A percentile compares a stretch with the other conserved stretches of the same genome.
Evolutionary conservation across 2,329 filamentous ascomycete species (phyloP).

Genomic region (Aspergillus cejpii): DNA sequence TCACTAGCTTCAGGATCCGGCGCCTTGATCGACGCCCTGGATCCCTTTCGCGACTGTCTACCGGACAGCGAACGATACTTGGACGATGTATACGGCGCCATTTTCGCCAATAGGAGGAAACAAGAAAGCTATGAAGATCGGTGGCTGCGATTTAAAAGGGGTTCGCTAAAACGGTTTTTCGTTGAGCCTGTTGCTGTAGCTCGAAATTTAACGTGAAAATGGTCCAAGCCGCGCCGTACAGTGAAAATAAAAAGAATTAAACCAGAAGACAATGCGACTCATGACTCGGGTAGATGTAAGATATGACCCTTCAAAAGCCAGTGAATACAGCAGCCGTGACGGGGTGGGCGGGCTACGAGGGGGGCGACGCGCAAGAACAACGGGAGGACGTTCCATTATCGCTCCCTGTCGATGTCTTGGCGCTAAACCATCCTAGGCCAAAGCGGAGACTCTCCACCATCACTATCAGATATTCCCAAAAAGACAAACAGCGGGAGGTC

Average conservation of each 20-base stretch:
- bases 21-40: conserved; percentile 29
- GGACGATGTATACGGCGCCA: conserved; percentile 30
- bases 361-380: conserved; percentile 12
- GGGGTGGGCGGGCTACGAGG: conserved; percentile 2
- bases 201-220: conserved; percentile 10
- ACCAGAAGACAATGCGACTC: conserved; percentile 4
- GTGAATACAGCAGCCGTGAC: neutral
- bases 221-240: conserved; percentile 6
- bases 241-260: conserved; percentile 4
- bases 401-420: conserved; percentile 1
- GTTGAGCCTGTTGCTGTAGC: conserved; percentile 13
- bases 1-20: conserved; percentile 27
- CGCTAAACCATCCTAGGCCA: conserved; percentile 9
- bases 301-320: neutral
- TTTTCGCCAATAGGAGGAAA: conserved; percentile 9
- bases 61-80: conserved; percentile 22
- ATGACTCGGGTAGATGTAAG: conserved; percentile 9
- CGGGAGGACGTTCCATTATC: conserved; percentile 5
- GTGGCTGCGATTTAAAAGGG: neutral
- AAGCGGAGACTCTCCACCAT: conserved; percentile 14
- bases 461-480: neutral
- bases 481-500: neutral
- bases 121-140: neutral
- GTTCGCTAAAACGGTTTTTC: conserved; percentile 1
- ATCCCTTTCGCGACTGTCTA: conserved; percentile 25